These are phyloP conservation scores for Aureoboletus auriporus DNA, from an alignment of 768 basidiomycete species.

Conservation along the genomic window DNA sequence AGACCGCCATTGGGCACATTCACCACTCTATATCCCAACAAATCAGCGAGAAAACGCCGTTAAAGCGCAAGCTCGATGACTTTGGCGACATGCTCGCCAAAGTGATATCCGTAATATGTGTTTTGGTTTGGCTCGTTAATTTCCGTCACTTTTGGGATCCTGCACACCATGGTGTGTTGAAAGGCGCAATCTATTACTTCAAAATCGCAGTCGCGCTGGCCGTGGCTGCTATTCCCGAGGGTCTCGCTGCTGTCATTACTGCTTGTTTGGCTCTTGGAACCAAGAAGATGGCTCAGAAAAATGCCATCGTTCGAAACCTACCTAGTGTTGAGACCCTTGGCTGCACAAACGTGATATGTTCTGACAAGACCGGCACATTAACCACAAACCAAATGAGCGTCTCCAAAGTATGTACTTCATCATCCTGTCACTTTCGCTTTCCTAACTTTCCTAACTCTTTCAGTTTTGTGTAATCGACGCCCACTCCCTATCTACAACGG, in stretches of 20 bases:
- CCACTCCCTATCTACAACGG: constrained; percentile 44
- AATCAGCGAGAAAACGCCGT: constrained; percentile 92
- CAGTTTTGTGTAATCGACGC: constrained; percentile 77
- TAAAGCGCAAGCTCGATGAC: constrained; percentile 97
- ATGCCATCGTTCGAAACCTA: constrained; percentile 94
- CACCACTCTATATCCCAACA: constrained; percentile 94
- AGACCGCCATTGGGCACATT: constrained; percentile 94
- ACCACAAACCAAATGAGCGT: constrained; percentile 99
- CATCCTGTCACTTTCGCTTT: neutral
- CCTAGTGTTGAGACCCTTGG: constrained; percentile 97
- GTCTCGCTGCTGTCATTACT: constrained; percentile 97
- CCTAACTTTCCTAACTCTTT: constrained; percentile 3
- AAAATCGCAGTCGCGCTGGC: constrained; percentile 98
- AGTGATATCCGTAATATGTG: constrained; percentile 94
- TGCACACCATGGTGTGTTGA: constrained; percentile 82
- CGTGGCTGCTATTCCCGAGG: constrained; percentile 98
- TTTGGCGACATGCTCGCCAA: constrained; percentile 98
- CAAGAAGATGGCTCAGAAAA: constrained; percentile 99
- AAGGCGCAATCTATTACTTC: constrained; percentile 97
- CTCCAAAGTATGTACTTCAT: constrained; percentile 50
- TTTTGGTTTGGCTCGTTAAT: constrained; percentile 98
- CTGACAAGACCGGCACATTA: constrained; percentile 95
- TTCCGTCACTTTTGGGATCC: constrained; percentile 95
- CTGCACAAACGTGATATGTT: constrained; percentile 98
- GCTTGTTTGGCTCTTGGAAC: constrained; percentile 95